Evolutionary conservation across 2,329 filamentous ascomycete genomes (phyloP).

Genomic region (Epichloe gansuensis): DNA sequence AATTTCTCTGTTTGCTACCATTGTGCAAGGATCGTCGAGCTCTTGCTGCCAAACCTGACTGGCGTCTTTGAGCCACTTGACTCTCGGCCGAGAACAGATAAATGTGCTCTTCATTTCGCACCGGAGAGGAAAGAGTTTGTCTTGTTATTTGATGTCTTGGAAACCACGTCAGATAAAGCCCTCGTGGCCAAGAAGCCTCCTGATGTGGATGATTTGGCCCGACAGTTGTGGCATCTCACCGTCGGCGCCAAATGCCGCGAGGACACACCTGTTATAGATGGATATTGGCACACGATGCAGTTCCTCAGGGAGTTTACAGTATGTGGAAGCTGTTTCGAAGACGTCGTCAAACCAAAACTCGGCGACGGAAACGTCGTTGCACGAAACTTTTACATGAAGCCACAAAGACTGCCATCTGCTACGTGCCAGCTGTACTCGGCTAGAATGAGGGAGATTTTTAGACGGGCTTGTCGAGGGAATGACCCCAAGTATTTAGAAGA

Average conservation of each 20-base stretch:
- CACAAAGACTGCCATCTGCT: constrained; percentile 40
- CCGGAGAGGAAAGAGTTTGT: constrained; percentile 41
- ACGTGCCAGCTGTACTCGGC: constrained; percentile 72
- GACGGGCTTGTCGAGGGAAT: constrained; percentile 49
- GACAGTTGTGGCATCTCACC: constrained; percentile 48
- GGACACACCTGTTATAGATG: constrained; percentile 48
- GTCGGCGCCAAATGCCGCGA: constrained; percentile 51
- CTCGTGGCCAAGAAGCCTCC: constrained; percentile 32
- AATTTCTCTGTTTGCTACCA: constrained; percentile 65
- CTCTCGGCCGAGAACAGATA: constrained; percentile 34
- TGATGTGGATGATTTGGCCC: constrained; percentile 50
- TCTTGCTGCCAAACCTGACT: constrained; percentile 59
- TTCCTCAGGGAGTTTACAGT: constrained; percentile 67
- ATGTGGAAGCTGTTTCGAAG: constrained; percentile 77
- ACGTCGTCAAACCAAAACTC: constrained; percentile 60
- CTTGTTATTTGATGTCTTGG: constrained; percentile 49
- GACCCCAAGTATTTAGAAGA: constrained; percentile 52
- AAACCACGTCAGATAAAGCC: constrained; percentile 41
- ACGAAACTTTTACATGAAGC: constrained; percentile 50
- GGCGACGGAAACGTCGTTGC: constrained; percentile 43
- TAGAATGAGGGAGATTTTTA: constrained; percentile 66
- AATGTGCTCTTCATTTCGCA: constrained; percentile 57
- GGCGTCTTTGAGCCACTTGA: constrained; percentile 50
- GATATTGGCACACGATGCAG: constrained; percentile 67
- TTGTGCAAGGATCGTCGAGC: constrained; percentile 61